Evolutionary conservation across 768 basidiomycete genomes (phyloP).

Genomic region (Mycena vulgaris): DNA sequence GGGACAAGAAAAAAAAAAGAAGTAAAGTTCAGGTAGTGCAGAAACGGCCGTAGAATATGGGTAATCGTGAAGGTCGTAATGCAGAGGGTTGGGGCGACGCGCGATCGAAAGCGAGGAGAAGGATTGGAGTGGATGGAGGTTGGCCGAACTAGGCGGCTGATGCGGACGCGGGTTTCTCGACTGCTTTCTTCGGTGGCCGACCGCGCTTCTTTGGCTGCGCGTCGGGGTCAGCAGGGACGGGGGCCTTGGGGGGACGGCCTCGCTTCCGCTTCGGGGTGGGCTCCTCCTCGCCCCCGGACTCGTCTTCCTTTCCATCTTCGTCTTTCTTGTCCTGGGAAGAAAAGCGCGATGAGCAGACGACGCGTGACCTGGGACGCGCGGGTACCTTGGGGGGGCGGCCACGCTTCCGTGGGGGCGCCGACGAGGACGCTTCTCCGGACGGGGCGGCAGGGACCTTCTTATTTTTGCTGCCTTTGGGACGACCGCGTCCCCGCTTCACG

Average conservation of each 20-base stretch:
- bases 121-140: conserved; percentile 10
- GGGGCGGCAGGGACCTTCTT: conserved; percentile 60
- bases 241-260: conserved; percentile 81
- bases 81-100: conserved; percentile 7
- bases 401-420: conserved; percentile 66
- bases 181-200: conserved; percentile 76
- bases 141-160: conserved; percentile 33
- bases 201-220: conserved; percentile 78
- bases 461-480: conserved; percentile 92
- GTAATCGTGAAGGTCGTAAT: conserved; percentile 29
- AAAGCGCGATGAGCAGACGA: conserved; percentile 36
- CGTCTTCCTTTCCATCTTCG: conserved; percentile 34
- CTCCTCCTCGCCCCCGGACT: conserved; percentile 60
- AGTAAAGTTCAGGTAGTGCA: conserved; percentile 44
- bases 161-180: conserved; percentile 25
- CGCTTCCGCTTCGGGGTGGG: conserved; percentile 75
- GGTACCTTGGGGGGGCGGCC: conserved; percentile 79
- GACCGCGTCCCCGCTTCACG: conserved; percentile 86
- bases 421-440: conserved; percentile 52
- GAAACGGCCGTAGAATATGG: not conserved
- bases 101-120: conserved; percentile 28
- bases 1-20: conserved; percentile 32
- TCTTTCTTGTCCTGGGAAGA: conserved; percentile 40
- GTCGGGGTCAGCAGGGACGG: conserved; percentile 69
- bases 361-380: conserved; percentile 40